Base-by-base conservation (phyloP, 225 moss, liverwort and hornwort genomes). In the Marchantia polymorpha region DNA sequence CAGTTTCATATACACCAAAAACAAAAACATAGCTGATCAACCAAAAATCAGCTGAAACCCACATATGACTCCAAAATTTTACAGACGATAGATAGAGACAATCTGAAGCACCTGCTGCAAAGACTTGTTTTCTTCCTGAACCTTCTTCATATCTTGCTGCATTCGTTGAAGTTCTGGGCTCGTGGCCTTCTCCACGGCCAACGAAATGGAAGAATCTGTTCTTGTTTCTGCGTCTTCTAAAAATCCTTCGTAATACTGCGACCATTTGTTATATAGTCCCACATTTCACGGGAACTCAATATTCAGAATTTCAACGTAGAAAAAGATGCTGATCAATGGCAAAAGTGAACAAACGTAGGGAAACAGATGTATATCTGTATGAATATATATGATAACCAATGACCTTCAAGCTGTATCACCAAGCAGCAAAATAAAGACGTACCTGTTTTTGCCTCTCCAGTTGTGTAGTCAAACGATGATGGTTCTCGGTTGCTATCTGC, bases 391-490 rank as follows among this genome's bases (percentile, higher is more conserved):
- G 13, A 72, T 20, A 6, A 19, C 47, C 19, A 7, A 5, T 69
- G 13, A 17, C 1, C 31, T 17, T 14, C 46, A 47, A 47, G 69
- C 46, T 17, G 8, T 48, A 47, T 19, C 48, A 20, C 10, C 6
- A 69, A 31, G 39, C 30, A 72, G 52, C 52, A 13, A 1, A 3
- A 13, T 7, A 56, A 20, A 20, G 47, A 63, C 60, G 19, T 70
- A 95, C 95, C 93, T 93, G 93, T 82, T 95, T 88, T 87, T 99
- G 97, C 77, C 94, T 99, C 79, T 95, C 97, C 85, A 99, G 85
- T 84, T 93, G 97, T 60, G 89, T 91, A 30, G 89, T 95, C 83
- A 93, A 87, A 72, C 95, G 87, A 68, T 90, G 97, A 89, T 95
- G 89, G 81, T 99, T 95, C 78, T 99, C 93, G 25, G 89, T 89